Base-by-base conservation (phyloP, 2,329 filamentous ascomycete species). In the Diaporthe vaccinii region DNA sequence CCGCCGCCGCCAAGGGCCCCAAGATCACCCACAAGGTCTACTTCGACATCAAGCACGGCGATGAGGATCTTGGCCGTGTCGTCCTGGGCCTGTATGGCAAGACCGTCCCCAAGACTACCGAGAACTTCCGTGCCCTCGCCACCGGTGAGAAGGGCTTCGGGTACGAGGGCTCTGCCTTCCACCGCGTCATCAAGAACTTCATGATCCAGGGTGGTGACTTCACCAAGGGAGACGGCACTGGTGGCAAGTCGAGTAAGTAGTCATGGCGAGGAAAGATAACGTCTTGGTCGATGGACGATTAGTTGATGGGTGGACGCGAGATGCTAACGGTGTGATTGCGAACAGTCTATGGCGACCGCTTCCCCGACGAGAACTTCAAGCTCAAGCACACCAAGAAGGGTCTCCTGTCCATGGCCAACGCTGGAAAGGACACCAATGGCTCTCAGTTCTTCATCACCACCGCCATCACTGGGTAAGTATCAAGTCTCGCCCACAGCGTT, bases 1-100 rank as follows among this genome's bases (percentile, higher is more conserved):
- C 91, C 76, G 91, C 94, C 80, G 94, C 94, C 73, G 88, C 88
- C 79, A 95, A 96, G 88, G 96, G 97, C 62, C 96, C 95, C 78
- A 97, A 97, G 92, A 96, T 98, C 88, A 98, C 96, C 81, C 89
- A 94, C 89, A 98, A 98, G 92, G 95, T 97, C 86, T 97, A 91
- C 89, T 96, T 97, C 84, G 94, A 97, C 85, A 92, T 97, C 79
- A 86, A 89, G 81, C 92, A 95, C 82, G 95, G 93, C 81, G 94
- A 94, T 78, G 88, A 95, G 85, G 84, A 89, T 65, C 82, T 96
- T 57, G 95, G 95, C 77, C 91, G 93, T 77, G 89, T 97, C 79
- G 92, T 95, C 79, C 91, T 97, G 49, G 95, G 95, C 80, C 92
- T 97, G 69, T 97, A 97, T 83, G 95, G 94, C 86, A 95, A 95